A percentile compares a stretch with the other conserved stretches of the same genome.
Conservation (phyloP, 2,329 filamentous ascomycete genomes). For the Incumbomyces delicatus region DNA sequence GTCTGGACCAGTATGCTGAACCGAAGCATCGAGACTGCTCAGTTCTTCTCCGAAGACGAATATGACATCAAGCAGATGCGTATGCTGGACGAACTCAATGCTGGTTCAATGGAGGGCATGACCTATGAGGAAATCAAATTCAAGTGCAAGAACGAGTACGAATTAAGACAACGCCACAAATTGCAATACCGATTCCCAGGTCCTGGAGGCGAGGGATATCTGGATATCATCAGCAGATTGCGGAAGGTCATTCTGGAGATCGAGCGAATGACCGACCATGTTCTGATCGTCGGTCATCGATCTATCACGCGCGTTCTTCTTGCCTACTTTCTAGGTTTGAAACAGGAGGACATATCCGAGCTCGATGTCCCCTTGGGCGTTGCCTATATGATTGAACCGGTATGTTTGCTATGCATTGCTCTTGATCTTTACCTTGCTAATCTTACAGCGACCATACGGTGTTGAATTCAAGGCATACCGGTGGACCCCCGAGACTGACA, state of each 20-base stretch:
- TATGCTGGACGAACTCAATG: slow-evolving; percentile 94
- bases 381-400: slow-evolving; percentile 84
- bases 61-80: slow-evolving; percentile 97
- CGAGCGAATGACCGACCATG: slow-evolving; percentile 92
- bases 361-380: slow-evolving; percentile 89
- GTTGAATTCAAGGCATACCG: slow-evolving; percentile 94
- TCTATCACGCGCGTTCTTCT: slow-evolving; percentile 86
- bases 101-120: slow-evolving; percentile 85
- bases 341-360: slow-evolving; percentile 82
- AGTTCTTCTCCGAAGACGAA: slow-evolving; percentile 89
- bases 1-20: slow-evolving; percentile 98
- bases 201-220: slow-evolving; percentile 88
- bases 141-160: slow-evolving; percentile 72
- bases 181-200: slow-evolving; percentile 94
- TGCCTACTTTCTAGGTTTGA: slow-evolving; percentile 92
- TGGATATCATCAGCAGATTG: slow-evolving; percentile 92
- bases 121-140: slow-evolving; percentile 83
- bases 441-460: slow-evolving; percentile 69
- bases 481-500: slow-evolving; percentile 67
- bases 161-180: slow-evolving; percentile 71
- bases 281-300: slow-evolving; percentile 83
- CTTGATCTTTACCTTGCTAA: slow-evolving; percentile 1
- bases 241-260: slow-evolving; percentile 94
- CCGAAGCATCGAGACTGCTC: slow-evolving; percentile 75
- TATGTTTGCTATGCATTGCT: slow-evolving; percentile 21